phyloP scores from a whole-genome alignment of 2,329 filamentous ascomycete genomes.

The Xylariales sp. region DNA sequence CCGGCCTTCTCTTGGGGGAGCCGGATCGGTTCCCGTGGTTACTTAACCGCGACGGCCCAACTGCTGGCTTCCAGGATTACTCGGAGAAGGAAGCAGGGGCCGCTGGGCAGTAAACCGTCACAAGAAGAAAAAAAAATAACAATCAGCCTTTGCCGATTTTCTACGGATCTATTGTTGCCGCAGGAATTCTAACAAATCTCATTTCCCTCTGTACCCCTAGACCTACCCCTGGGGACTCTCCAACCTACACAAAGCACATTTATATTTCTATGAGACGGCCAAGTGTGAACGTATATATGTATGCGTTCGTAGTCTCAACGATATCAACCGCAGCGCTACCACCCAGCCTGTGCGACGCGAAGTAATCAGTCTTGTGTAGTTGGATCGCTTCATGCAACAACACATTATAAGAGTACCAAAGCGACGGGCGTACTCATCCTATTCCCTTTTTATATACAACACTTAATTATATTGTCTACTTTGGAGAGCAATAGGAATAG shows the following conservation, averaged over 20 bases:
- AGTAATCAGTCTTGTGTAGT: background rate
- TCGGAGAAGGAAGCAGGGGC: slow-evolving; percentile 37
- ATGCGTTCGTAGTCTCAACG: background rate
- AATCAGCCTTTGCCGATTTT: background rate
- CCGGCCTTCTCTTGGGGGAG: slow-evolving; percentile 57
- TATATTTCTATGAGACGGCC: background rate
- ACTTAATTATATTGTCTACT: slow-evolving; percentile 7
- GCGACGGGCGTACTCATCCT: background rate
- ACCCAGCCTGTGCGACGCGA: background rate
- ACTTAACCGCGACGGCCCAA: slow-evolving; percentile 58
- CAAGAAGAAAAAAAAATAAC: background rate
- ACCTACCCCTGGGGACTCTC: background rate
- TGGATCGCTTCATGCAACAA: background rate
- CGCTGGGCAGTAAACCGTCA: background rate
- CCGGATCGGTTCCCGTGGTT: slow-evolving; percentile 58
- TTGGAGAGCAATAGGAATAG: background rate
- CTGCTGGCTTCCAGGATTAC: slow-evolving; percentile 62
- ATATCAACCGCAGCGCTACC: background rate
- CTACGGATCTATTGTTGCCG: background rate
- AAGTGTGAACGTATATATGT: background rate
- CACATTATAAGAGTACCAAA: background rate
- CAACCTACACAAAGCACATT: background rate
- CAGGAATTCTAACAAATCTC: background rate
- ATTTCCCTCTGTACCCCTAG: background rate
- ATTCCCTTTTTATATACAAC: slow-evolving; percentile 18